Percentiles rank a stretch among this genome's conserved stretches.
phyloP scores from a whole-genome alignment of 768 basidiomycete species.

The Pisolithus tinctorius region DNA sequence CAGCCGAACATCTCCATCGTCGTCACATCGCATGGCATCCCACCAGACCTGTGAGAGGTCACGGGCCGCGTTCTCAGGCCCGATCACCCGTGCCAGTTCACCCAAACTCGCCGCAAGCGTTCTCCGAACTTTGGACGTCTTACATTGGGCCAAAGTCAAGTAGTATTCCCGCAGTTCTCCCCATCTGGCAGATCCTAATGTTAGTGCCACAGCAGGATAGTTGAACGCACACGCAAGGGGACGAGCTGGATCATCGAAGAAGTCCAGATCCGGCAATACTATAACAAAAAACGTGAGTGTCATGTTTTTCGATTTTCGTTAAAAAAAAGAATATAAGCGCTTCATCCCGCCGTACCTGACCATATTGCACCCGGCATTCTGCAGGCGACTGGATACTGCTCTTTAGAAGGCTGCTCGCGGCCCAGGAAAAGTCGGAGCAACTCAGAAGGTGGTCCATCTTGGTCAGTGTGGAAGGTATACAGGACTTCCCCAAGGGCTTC shows the following conservation, averaged over 20 bases:
- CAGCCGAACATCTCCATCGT: slow-evolving; percentile 61
- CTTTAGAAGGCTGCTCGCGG: slow-evolving; percentile 36
- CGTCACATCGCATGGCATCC: slow-evolving; percentile 45
- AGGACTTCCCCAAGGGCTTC: slow-evolving; percentile 89
- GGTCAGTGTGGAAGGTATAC: slow-evolving; percentile 65
- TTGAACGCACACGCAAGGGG: slow-evolving; percentile 82
- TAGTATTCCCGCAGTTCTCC: slow-evolving; percentile 62
- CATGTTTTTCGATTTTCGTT: neutral
- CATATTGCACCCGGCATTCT: slow-evolving; percentile 8
- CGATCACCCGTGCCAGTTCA: slow-evolving; percentile 83
- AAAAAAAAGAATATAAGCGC: neutral
- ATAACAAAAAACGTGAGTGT: slow-evolving; percentile 6
- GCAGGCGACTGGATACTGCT: slow-evolving; percentile 28
- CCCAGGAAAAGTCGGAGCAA: slow-evolving; percentile 77
- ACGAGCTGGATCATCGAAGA: slow-evolving; percentile 62
- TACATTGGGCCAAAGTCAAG: slow-evolving; percentile 53
- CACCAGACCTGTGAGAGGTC: slow-evolving; percentile 75
- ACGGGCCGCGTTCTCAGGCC: slow-evolving; percentile 52
- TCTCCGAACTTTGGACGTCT: slow-evolving; percentile 56
- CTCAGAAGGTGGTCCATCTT: slow-evolving; percentile 61
- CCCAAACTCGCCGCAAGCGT: slow-evolving; percentile 86
- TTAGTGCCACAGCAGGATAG: slow-evolving; percentile 83
- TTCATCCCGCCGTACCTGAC: slow-evolving; percentile 9
- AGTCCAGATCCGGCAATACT: slow-evolving; percentile 31
- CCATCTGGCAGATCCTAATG: slow-evolving; percentile 77